These are phyloP conservation scores for Xylaria longipes DNA, from an alignment of 495 filamentous ascomycete species.

Conservation along the genomic window DNA sequence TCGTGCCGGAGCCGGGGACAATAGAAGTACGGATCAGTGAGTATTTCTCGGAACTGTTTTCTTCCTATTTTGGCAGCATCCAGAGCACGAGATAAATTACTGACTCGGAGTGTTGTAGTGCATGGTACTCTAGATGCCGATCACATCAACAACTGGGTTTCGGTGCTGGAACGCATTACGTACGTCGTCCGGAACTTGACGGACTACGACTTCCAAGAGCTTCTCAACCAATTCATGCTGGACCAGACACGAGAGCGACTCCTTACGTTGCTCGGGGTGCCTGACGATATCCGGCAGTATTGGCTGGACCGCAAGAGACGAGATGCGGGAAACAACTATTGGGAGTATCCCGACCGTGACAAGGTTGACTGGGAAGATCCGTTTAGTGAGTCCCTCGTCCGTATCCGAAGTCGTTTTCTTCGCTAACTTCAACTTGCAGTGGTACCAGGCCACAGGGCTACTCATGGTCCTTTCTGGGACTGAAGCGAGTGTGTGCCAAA, in stretches of 20 bases:
- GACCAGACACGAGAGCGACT: not conserved
- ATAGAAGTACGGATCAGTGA: constrained; percentile 32
- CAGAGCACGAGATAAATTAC: too few relatives aligned
- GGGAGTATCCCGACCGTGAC: constrained; percentile 32
- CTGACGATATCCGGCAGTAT: constrained; percentile 13
- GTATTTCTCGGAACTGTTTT: too few relatives aligned
- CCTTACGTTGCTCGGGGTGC: constrained; percentile 20
- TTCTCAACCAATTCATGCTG: not conserved
- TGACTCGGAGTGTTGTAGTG: constrained; percentile 17
- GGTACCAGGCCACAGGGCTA: constrained; percentile 18
- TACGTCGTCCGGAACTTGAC: constrained; percentile 15
- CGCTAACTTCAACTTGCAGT: constrained; percentile 1
- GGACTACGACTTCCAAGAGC: not conserved
- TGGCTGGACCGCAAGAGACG: constrained; percentile 20
- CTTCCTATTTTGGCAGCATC: too few relatives aligned
- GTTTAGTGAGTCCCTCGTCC: constrained; percentile 19
- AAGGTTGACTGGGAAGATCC: constrained; percentile 31
- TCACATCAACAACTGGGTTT: constrained; percentile 35
- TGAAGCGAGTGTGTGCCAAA: not conserved
- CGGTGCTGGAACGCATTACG: constrained; percentile 22
- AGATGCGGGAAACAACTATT: not conserved
- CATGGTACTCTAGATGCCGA: constrained; percentile 36
- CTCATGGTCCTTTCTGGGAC: constrained; percentile 26
- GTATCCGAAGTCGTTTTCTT: not conserved
- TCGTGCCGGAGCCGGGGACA: constrained; percentile 17